Percentiles rank a stretch among this genome's conserved stretches.
phyloP scores from a whole-genome alignment of 2,329 filamentous ascomycete genomes.

The Claviceps purpurea region DNA sequence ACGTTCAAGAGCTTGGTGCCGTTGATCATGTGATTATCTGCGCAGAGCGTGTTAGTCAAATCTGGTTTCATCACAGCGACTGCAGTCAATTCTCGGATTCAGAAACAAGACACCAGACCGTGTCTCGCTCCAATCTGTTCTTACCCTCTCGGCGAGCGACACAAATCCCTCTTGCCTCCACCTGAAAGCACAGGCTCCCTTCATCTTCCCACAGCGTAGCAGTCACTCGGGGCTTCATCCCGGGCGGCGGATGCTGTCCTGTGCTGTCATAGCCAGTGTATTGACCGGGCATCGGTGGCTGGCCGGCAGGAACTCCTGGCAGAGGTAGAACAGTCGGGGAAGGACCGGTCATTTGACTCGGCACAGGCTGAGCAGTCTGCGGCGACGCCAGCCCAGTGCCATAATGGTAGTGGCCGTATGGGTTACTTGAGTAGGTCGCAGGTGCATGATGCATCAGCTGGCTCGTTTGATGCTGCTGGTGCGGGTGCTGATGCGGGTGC shows the following conservation, averaged over 20 bases:
- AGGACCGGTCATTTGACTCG: constrained; percentile 52
- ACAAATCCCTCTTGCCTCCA: constrained; percentile 91
- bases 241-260: constrained; percentile 83
- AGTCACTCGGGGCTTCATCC: constrained; percentile 92
- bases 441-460: constrained; percentile 58
- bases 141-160: constrained; percentile 85
- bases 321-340: constrained; percentile 55
- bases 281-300: constrained; percentile 36
- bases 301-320: constrained; percentile 39
- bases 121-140: not conserved
- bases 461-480: constrained; percentile 46
- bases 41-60: not conserved
- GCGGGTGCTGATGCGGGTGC: too few species aligned
- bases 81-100: too few species aligned
- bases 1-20: constrained; percentile 95
- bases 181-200: constrained; percentile 93
- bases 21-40: constrained; percentile 99
- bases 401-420: constrained; percentile 60
- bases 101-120: not conserved
- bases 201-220: constrained; percentile 98
- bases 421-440: constrained; percentile 51
- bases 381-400: constrained; percentile 68
- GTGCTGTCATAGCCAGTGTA: constrained; percentile 63
- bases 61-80: not conserved
- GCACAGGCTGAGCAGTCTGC: constrained; percentile 53